Percentiles rank a stretch among this genome's conserved stretches.
Conservation (phyloP, 441 rosid species). For the Kokia cookei region DNA sequence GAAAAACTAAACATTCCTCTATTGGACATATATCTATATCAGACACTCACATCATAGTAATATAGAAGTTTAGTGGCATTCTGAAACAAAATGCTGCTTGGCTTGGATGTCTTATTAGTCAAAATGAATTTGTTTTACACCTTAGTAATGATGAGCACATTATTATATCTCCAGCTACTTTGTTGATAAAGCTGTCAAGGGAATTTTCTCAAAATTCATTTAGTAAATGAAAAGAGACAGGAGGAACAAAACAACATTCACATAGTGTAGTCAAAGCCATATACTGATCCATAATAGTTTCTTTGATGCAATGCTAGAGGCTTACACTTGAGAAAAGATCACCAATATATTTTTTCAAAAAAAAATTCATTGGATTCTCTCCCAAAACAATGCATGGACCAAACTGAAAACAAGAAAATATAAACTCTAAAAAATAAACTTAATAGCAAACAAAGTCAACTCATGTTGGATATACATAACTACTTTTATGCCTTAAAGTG, state of each 20-base stretch:
- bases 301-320: conserved; percentile 15
- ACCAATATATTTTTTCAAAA: too few species aligned
- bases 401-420: neutral
- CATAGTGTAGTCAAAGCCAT: neutral
- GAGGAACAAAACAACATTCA: neutral
- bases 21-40: too few species aligned
- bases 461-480: neutral
- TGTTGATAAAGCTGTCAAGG: neutral
- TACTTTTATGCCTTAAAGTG: neutral
- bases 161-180: neutral
- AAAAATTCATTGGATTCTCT: neutral
- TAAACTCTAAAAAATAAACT: neutral
- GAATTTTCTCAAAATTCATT: neutral
- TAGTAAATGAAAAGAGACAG: conserved; percentile 11
- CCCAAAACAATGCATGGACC: neutral
- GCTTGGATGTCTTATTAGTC: neutral
- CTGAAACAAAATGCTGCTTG: neutral
- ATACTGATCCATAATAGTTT: neutral
- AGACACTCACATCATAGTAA: too few species aligned
- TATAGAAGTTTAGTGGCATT: neutral
- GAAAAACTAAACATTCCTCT: too few species aligned
- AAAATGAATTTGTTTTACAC: neutral
- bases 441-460: neutral
- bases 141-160: conserved; percentile 10
- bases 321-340: neutral